A percentile compares a stretch with the other conserved stretches of the same genome.
Conservation (phyloP, 2,329 filamentous ascomycete genomes). For the Didymella pomorum region DNA sequence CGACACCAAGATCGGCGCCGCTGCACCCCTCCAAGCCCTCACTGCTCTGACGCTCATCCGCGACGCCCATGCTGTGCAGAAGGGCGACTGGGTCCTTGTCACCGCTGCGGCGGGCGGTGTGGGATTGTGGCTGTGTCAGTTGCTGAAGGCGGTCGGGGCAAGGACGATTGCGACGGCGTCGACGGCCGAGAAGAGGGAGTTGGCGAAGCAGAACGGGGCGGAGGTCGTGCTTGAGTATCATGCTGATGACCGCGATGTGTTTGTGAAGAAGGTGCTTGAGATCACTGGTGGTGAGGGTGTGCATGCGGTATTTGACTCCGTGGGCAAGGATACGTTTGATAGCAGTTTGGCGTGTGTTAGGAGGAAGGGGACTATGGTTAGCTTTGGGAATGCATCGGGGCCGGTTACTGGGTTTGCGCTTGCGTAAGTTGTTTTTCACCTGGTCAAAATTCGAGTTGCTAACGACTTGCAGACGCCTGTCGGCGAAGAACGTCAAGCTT, state of each 20-base stretch:
- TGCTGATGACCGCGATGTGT: slow-evolving; percentile 57
- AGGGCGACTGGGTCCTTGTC: slow-evolving; percentile 82
- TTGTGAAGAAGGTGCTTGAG: slow-evolving; percentile 64
- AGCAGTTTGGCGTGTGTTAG: slow-evolving; percentile 75
- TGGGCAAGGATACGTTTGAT: slow-evolving; percentile 87
- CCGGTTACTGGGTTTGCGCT: slow-evolving; percentile 75
- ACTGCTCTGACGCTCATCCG: slow-evolving; percentile 82
- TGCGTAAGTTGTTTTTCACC: slow-evolving; percentile 64
- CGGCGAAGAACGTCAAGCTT: slow-evolving; percentile 78
- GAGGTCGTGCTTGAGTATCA: slow-evolving; percentile 75
- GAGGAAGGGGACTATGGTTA: slow-evolving; percentile 78
- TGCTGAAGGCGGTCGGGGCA: slow-evolving; percentile 76
- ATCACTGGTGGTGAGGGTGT: slow-evolving; percentile 77
- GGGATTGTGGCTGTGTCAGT: slow-evolving; percentile 72
- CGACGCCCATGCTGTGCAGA: slow-evolving; percentile 74
- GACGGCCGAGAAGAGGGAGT: slow-evolving; percentile 72
- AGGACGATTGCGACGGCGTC: slow-evolving; percentile 82
- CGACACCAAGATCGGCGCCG: slow-evolving; percentile 69
- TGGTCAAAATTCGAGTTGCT: neutral
- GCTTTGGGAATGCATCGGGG: slow-evolving; percentile 84
- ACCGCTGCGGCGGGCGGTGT: slow-evolving; percentile 88
- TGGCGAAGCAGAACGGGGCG: slow-evolving; percentile 75
- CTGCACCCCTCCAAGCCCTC: slow-evolving; percentile 78
- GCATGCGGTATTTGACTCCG: slow-evolving; percentile 82
- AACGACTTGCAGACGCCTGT: slow-evolving; percentile 57